A percentile compares a stretch with the other conserved stretches of the same genome.
phyloP scores from a whole-genome alignment of 495 filamentous ascomycete genomes.

The Trichocladium antarcticum region DNA sequence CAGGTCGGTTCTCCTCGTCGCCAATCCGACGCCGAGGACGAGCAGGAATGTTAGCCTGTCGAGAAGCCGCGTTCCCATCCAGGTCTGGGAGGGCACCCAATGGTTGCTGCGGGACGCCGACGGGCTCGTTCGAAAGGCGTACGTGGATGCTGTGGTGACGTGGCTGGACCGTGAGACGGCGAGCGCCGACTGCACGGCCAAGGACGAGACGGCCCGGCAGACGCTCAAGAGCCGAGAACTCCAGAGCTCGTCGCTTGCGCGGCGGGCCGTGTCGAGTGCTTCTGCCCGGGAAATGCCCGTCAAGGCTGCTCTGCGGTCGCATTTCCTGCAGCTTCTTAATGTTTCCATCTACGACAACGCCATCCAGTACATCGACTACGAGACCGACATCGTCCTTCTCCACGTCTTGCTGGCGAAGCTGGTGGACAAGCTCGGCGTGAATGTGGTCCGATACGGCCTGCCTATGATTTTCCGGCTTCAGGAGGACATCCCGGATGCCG shows the following conservation, averaged over 20 bases:
- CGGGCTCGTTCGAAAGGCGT: slow-evolving; percentile 65
- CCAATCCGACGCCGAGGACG: slow-evolving; percentile 52
- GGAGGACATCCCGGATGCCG: slow-evolving; percentile 61
- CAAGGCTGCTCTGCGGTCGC: slow-evolving; percentile 46
- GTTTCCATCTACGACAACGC: slow-evolving; percentile 79
- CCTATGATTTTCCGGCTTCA: slow-evolving; percentile 84
- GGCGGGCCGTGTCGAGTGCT: slow-evolving; percentile 58
- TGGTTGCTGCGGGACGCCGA: slow-evolving; percentile 74
- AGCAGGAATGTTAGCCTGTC: slow-evolving; percentile 51
- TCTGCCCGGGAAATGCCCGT: slow-evolving; percentile 49
- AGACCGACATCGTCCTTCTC: slow-evolving; percentile 60
- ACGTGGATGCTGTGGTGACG: slow-evolving; percentile 65
- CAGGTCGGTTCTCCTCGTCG: slow-evolving; percentile 67
- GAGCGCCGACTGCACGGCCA: slow-evolving; percentile 49
- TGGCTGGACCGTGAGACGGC: slow-evolving; percentile 77
- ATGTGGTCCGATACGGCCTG: slow-evolving; percentile 63
- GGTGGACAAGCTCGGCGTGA: slow-evolving; percentile 68
- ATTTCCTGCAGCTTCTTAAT: slow-evolving; percentile 75
- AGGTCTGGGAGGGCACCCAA: slow-evolving; percentile 85
- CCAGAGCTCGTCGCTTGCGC: slow-evolving; percentile 32
- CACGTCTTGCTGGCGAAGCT: slow-evolving; percentile 64
- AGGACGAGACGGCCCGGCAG: slow-evolving; percentile 42
- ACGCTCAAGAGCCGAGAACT: slow-evolving; percentile 26
- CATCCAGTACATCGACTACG: slow-evolving; percentile 54
- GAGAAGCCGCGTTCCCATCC: slow-evolving; percentile 60